Evolutionary conservation across 2,329 filamentous ascomycete genomes (phyloP).

Genomic region (Diaporthe nobilis): DNA sequence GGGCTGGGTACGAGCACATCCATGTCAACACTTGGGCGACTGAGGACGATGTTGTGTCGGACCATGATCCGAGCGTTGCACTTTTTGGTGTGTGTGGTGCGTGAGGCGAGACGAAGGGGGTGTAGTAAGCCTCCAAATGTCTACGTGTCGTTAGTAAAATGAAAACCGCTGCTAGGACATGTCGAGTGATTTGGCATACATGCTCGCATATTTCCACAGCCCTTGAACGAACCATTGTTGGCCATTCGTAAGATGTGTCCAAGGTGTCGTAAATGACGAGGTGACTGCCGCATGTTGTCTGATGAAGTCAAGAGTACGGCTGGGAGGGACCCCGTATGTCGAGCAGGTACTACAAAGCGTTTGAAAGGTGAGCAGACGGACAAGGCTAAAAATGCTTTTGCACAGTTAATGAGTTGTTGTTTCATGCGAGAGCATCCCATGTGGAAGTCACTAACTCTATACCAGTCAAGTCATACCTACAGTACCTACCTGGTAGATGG

Average conservation of each 20-base stretch:
- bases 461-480: no score
- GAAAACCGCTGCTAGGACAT: background rate
- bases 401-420: no score
- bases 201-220: no score
- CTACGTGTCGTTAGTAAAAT: background rate
- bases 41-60: constrained; percentile 69
- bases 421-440: no score
- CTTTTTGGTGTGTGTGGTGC: constrained; percentile 70
- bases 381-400: no score
- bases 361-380: background rate
- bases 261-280: no score
- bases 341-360: background rate
- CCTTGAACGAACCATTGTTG: background rate
- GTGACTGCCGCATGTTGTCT: no score
- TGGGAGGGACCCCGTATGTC: background rate
- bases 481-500: no score
- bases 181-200: background rate
- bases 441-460: no score
- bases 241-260: background rate
- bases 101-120: background rate
- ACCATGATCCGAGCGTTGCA: constrained; percentile 79
- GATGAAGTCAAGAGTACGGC: background rate
- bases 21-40: constrained; percentile 80
- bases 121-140: background rate
- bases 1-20: constrained; percentile 72